Evolutionary conservation across 495 filamentous ascomycete genomes (phyloP), one percentile per base, ranked within the genome.

Genomic region (Daldinia concentrica): DNA sequence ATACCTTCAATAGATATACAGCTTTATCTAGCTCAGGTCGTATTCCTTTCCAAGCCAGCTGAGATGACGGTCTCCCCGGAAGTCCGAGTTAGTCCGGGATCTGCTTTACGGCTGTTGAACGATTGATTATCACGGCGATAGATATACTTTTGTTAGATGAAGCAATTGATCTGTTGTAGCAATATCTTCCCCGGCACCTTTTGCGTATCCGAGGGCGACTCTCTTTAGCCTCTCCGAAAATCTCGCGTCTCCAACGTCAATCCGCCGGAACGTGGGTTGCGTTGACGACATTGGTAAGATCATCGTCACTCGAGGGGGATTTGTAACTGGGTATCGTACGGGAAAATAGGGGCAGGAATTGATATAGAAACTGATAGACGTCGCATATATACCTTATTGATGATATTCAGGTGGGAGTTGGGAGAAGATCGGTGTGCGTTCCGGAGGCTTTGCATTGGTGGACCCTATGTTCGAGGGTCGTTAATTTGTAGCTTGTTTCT

Each of bases 251-350:
- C 37, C 24, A 34, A 61, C 15, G 19, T 39, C 29, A 22, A 65
- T 55, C 29, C 30, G 30, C 11, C 64, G 69, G 64, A 72, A 19
- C 50, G 22, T 58, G 26, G 24, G 19, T 19, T 66, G 61, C 70
- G 61, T 58, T 15, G 70, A 65, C 58, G 26, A 45, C 57, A 57
- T 27, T 30, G 65, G 65, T 39, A 73, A 66, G 70, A 73, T 73
- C 65, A 58, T 54, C 70, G n/a, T 30, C 12, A 22, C 14, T 22
- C 29, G 12, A 41, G 41, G 9, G 24, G 11, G 24, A n/a, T 41
- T 62, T 32, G 22, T 29, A 8, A 22, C n/a, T 22, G 7, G 3
- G 11, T 7, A 17, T 63, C 26, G n/a, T 64, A 64, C 27, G 54
- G 14, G 55, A 24, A 19, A 27, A 8, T 34, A 19, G 45, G 17